Percentiles rank a stretch among this genome's conserved stretches.
Evolutionary conservation across 2,329 filamentous ascomycete species (phyloP).

Genomic region (Elsinoe australis): DNA sequence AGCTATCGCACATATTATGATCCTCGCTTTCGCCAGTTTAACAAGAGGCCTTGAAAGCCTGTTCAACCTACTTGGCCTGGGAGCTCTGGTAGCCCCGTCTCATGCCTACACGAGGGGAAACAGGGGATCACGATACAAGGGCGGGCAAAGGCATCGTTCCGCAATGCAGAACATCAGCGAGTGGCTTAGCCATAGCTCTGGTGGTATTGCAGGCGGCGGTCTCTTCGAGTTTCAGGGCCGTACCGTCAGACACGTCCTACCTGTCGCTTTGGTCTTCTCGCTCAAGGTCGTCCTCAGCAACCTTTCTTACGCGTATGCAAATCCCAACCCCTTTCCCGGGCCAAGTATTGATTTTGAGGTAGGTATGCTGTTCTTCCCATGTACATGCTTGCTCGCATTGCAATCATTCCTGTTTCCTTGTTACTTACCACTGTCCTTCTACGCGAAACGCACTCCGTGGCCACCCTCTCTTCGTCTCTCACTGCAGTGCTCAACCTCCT

Average conservation of each 20-base stretch:
- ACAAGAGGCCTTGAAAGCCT: slow-evolving; percentile 39
- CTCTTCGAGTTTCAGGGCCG: slow-evolving; percentile 46
- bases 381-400: slow-evolving; percentile 47
- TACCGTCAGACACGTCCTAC: slow-evolving; percentile 42
- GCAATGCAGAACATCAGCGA: slow-evolving; percentile 24
- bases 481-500: slow-evolving; percentile 46
- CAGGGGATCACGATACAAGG: slow-evolving; percentile 22
- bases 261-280: slow-evolving; percentile 44
- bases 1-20: slow-evolving; percentile 42
- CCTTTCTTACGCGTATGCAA: slow-evolving; percentile 44
- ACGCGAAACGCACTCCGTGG: slow-evolving; percentile 40
- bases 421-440: slow-evolving; percentile 42
- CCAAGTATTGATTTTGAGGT: slow-evolving; percentile 10
- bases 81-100: slow-evolving; percentile 40
- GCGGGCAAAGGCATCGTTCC: slow-evolving; percentile 23
- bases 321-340: background rate
- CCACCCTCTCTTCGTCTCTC: slow-evolving; percentile 44
- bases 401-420: slow-evolving; percentile 43
- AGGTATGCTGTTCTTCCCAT: slow-evolving; percentile 46
- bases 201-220: slow-evolving; percentile 47
- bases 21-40: slow-evolving; percentile 42
- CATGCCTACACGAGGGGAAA: slow-evolving; percentile 20
- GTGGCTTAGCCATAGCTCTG: slow-evolving; percentile 36
- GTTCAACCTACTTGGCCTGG: slow-evolving; percentile 38
- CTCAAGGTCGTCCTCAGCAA: slow-evolving; percentile 47